These are phyloP conservation scores for Malus hybrid DNA, from an alignment of 331 rosid species.

Conservation along the genomic window DNA sequence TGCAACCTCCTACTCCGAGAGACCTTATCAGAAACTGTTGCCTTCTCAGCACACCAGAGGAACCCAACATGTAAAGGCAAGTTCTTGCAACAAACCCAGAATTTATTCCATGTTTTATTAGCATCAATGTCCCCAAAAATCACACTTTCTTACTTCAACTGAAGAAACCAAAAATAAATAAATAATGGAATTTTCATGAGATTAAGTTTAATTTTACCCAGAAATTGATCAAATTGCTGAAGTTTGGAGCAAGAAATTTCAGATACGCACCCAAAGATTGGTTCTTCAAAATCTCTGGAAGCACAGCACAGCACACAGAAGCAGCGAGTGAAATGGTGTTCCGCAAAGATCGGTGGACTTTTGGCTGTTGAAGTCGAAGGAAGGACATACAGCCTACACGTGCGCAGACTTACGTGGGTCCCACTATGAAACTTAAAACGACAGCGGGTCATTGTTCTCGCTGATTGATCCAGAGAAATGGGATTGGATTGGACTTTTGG, in stretches of 20 bases:
- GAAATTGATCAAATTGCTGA: not conserved
- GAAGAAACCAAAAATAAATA: constrained; percentile 19
- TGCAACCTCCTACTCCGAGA: constrained; percentile 49
- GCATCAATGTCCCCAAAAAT: constrained; percentile 35
- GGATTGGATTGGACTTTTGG: no score
- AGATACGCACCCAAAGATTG: not conserved
- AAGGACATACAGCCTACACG: not conserved
- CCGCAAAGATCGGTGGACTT: not conserved
- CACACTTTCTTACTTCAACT: constrained; percentile 25
- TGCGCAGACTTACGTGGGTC: not conserved
- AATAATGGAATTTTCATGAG: not conserved
- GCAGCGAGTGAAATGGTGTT: not conserved
- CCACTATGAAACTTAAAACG: not conserved
- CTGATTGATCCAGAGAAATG: no score
- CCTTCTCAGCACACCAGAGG: constrained; percentile 62
- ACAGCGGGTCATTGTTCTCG: no score
- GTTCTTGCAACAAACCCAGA: constrained; percentile 33
- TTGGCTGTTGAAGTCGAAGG: not conserved
- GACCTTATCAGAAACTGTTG: constrained; percentile 61
- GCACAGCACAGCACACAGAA: not conserved
- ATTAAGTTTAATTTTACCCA: not conserved
- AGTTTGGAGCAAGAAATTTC: not conserved
- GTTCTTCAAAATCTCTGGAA: no score
- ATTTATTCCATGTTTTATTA: constrained; percentile 39
- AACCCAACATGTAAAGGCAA: constrained; percentile 35